A percentile compares a stretch with the other conserved stretches of the same genome.
Conservation (phyloP, 1,139 yeast genomes). For the Geotrichum europaeum region DNA sequence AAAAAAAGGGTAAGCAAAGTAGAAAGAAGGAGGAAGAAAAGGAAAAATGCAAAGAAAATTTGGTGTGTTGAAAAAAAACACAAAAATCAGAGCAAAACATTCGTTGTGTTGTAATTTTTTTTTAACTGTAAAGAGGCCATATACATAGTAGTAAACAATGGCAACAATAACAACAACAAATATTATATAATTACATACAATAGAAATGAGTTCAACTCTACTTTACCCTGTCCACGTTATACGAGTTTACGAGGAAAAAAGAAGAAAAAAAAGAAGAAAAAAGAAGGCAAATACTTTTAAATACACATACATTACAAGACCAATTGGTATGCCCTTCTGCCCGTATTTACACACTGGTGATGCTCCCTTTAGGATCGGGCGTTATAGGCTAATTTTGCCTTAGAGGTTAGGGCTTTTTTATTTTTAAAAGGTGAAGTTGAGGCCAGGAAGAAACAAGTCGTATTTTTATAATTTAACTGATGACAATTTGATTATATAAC, state of each 20-base stretch:
- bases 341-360: background rate
- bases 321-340: background rate
- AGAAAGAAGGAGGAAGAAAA: background rate
- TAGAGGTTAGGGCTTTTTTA: background rate
- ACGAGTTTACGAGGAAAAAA: too few species aligned
- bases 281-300: too few species aligned
- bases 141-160: background rate
- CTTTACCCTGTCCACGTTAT: too few species aligned
- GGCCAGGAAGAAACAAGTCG: background rate
- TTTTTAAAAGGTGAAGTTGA: background rate
- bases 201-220: too few species aligned
- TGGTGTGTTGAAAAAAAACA: background rate
- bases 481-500: background rate
- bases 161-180: background rate
- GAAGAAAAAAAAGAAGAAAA: too few species aligned
- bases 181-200: too few species aligned
- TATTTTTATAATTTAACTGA: background rate
- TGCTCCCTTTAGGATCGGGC: background rate
- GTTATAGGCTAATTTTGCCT: background rate
- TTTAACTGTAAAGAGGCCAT: too few species aligned
- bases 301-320: background rate
- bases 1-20: background rate
- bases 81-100: background rate
- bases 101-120: background rate
- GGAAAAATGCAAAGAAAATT: background rate